Evolutionary conservation across 2,329 filamentous ascomycete species (phyloP), one percentile per base, ranked within the genome.

Genomic region (Dothidotthia symphoricarpi): DNA sequence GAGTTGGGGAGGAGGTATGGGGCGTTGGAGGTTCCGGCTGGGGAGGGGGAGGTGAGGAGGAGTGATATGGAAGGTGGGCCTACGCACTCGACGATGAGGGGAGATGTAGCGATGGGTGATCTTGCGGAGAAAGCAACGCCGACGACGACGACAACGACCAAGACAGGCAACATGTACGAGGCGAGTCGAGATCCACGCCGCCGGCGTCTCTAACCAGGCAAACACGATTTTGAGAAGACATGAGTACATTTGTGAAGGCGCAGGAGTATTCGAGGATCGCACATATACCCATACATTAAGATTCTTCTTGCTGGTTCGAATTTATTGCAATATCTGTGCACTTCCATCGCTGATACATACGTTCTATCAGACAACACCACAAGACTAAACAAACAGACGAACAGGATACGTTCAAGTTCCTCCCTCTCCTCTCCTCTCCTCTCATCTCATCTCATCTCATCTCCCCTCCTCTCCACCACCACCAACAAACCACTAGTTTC

Each of bases 1-100:
- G n/a, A n/a, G 30, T 30, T 6, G 36, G 40, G 14, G 33, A 31
- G 16, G 34, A 40, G 19, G 34, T 34, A 11, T 44, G 24, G 25
- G 16, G 15, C 3, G 29, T 39, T 6, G 16, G 16, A 10, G n/a
- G 41, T 28, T 6, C 31, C 33, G 4, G 31, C 24, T 4, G 26
- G 26, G 2, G 27, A 12, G 10, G 26, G 17, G 3, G 17, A 34
- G 9, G 11, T 16, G 13, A 16, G 14, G 6, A 26, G 24, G 9
- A 28, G 6, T 19, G 7, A 3, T 9, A 11, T 12, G 22, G 4
- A 16, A 3, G 12, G 29, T 6, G 30, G 28, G 9, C 33, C 29
- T 3, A 34, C 16, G 3, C 14, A 29, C 10, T 40, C 24, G 5
- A 9, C n/a, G 12, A 40, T 34, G 24, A 34, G 24, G 17, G 26